Conservation (phyloP, 139 green algal genomes). For the Edaphochlamys debaryana region DNA sequence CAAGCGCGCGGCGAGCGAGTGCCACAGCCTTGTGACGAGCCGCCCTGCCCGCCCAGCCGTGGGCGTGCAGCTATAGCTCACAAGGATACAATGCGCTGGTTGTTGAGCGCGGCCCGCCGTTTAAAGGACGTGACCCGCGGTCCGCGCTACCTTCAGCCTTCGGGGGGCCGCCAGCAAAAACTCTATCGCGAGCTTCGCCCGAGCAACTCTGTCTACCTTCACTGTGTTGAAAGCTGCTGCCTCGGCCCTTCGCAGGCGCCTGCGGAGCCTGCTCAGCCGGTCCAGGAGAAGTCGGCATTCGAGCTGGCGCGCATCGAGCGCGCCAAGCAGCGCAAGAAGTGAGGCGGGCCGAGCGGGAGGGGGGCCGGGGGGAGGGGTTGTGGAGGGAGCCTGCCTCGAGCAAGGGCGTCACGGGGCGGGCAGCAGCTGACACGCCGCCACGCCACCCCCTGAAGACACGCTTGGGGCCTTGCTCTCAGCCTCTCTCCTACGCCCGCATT, state of each 20-base stretch:
- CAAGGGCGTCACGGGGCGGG: too few species aligned
- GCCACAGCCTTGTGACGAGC: too few species aligned
- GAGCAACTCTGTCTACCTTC: background rate
- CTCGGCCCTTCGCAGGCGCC: background rate
- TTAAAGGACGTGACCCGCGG: background rate
- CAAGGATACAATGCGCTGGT: background rate
- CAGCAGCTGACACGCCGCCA: too few species aligned
- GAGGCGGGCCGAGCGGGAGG: too few species aligned
- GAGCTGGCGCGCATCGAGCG: constrained; percentile 1
- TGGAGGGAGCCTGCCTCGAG: too few species aligned
- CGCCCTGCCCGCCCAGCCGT: too few species aligned
- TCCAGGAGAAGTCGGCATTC: background rate
- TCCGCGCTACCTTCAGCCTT: background rate
- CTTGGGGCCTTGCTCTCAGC: too few species aligned
- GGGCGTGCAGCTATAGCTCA: background rate
- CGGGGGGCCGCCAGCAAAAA: background rate
- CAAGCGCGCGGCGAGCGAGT: too few species aligned
- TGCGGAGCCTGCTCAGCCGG: background rate
- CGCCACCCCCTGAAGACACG: background rate
- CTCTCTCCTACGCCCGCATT: background rate
- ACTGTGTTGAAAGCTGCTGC: background rate
- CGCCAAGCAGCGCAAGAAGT: constrained; percentile 21
- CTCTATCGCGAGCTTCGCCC: too few species aligned
- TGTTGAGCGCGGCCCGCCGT: background rate
- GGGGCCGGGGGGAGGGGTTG: too few species aligned